Evolutionary conservation across 2,329 filamentous ascomycete genomes (phyloP).

Genomic region (Macroventuria anomochaeta): DNA sequence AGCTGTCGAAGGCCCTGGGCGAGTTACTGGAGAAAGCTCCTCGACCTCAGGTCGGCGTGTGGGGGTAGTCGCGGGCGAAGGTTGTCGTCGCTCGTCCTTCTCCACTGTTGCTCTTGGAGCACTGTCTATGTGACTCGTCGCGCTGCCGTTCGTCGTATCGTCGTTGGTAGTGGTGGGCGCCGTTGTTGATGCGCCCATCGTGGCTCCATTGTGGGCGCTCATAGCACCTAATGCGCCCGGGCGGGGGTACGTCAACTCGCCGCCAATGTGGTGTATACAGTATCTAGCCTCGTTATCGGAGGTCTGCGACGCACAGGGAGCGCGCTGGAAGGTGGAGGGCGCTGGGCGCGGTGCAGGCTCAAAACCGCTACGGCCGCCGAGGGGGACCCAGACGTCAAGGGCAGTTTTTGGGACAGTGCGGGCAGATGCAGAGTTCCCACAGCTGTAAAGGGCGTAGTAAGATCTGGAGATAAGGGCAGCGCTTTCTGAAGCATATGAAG

Average conservation of each 20-base stretch:
- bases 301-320: slow-evolving; percentile 26
- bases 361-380: slow-evolving; percentile 31
- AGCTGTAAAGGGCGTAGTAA: slow-evolving; percentile 10
- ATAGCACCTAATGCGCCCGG: slow-evolving; percentile 44
- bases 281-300: slow-evolving; percentile 13
- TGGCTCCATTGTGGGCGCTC: slow-evolving; percentile 40
- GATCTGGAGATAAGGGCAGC: slow-evolving; percentile 17
- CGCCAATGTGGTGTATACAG: slow-evolving; percentile 28
- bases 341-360: slow-evolving; percentile 35
- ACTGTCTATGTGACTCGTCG: background rate
- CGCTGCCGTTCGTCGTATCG: slow-evolving; percentile 11
- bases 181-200: slow-evolving; percentile 47
- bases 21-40: slow-evolving; percentile 21
- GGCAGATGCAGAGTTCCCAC: slow-evolving; percentile 13
- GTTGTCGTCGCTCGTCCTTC: slow-evolving; percentile 8
- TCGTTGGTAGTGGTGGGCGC: slow-evolving; percentile 32
- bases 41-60: slow-evolving; percentile 42
- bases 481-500: slow-evolving; percentile 26
- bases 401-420: slow-evolving; percentile 19
- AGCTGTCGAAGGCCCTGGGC: slow-evolving; percentile 19
- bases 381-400: slow-evolving; percentile 34
- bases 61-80: slow-evolving; percentile 54
- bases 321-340: slow-evolving; percentile 20
- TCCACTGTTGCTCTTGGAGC: slow-evolving; percentile 4
- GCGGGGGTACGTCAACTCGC: slow-evolving; percentile 35